phyloP scores from a whole-genome alignment of 2,329 filamentous ascomycete species.

The Boeremia lycopersici region DNA sequence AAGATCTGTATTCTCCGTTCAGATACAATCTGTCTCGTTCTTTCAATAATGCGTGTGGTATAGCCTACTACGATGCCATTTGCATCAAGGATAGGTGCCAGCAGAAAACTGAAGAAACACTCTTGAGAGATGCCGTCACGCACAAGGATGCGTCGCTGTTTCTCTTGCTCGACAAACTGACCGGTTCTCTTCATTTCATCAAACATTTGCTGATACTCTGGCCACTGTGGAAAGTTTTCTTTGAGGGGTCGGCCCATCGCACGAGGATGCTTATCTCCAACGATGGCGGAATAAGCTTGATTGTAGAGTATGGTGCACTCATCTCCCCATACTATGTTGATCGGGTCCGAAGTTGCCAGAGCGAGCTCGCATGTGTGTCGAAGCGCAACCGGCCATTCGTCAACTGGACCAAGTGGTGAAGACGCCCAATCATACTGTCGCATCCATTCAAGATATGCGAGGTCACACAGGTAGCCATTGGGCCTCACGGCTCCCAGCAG shows the following conservation, averaged over 20 bases:
- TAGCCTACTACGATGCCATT: slow-evolving; percentile 75
- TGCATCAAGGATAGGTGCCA: slow-evolving; percentile 74
- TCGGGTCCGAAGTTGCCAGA: slow-evolving; percentile 61
- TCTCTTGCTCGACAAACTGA: slow-evolving; percentile 80
- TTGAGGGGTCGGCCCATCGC: slow-evolving; percentile 75
- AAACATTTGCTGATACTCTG: slow-evolving; percentile 69
- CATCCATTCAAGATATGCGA: slow-evolving; percentile 69
- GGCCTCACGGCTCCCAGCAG: not conserved
- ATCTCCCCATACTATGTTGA: slow-evolving; percentile 77
- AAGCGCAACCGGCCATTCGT: slow-evolving; percentile 71
- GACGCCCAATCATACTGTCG: slow-evolving; percentile 72
- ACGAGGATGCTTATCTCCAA: slow-evolving; percentile 74
- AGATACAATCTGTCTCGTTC: slow-evolving; percentile 76
- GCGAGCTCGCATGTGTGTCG: slow-evolving; percentile 78
- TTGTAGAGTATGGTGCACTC: slow-evolving; percentile 73
- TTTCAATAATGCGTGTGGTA: slow-evolving; percentile 80
- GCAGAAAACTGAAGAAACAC: slow-evolving; percentile 80
- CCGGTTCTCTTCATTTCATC: slow-evolving; percentile 68
- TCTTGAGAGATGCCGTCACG: slow-evolving; percentile 74
- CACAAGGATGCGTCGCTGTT: slow-evolving; percentile 74
- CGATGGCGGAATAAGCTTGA: slow-evolving; percentile 66
- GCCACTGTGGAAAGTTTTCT: slow-evolving; percentile 74
- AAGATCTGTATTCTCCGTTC: slow-evolving; percentile 75
- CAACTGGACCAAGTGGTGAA: slow-evolving; percentile 75
- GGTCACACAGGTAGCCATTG: slow-evolving; percentile 3